phyloP scores from a whole-genome alignment of 345 rosid species.

The Cardiospermum halicacabum region DNA sequence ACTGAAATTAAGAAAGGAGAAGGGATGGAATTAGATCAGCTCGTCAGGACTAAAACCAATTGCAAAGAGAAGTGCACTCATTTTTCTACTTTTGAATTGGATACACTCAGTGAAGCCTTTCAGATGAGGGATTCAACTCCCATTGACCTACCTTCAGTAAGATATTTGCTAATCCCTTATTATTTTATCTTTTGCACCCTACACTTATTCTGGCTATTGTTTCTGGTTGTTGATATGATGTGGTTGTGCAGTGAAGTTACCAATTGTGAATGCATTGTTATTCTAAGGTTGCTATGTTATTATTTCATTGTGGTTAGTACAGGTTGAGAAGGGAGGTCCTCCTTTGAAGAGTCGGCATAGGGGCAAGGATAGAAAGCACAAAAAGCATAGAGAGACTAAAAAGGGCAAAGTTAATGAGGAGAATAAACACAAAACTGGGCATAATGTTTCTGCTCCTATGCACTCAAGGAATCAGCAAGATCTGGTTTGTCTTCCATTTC shows the following conservation, averaged over 20 bases:
- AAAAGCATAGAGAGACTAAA: slow-evolving; percentile 66
- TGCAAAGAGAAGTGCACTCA: slow-evolving; percentile 32
- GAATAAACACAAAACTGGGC: slow-evolving; percentile 57
- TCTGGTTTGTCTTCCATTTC: slow-evolving; percentile 37
- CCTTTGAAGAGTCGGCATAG: slow-evolving; percentile 54
- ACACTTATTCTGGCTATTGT: background rate
- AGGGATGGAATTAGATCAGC: slow-evolving; percentile 82
- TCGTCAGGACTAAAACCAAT: slow-evolving; percentile 35
- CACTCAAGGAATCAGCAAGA: slow-evolving; percentile 68
- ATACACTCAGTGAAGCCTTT: slow-evolving; percentile 65
- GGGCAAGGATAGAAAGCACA: slow-evolving; percentile 75
- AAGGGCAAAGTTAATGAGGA: slow-evolving; percentile 14
- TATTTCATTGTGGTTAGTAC: background rate
- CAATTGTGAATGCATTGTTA: background rate
- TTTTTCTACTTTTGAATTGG: slow-evolving; percentile 64
- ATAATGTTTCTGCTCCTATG: slow-evolving; percentile 57
- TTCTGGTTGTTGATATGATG: background rate
- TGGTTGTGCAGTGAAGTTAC: background rate
- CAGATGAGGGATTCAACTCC: slow-evolving; percentile 53
- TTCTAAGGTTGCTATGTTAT: background rate
- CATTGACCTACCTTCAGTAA: slow-evolving; percentile 55
- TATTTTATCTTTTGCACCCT: background rate
- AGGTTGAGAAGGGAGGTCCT: slow-evolving; percentile 71
- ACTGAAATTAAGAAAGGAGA: slow-evolving; percentile 81
- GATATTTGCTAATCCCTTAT: slow-evolving; percentile 13